These are phyloP conservation scores for Rosa chinensis DNA, from an alignment of 306 rosid genomes.

Conservation along the genomic window DNA sequence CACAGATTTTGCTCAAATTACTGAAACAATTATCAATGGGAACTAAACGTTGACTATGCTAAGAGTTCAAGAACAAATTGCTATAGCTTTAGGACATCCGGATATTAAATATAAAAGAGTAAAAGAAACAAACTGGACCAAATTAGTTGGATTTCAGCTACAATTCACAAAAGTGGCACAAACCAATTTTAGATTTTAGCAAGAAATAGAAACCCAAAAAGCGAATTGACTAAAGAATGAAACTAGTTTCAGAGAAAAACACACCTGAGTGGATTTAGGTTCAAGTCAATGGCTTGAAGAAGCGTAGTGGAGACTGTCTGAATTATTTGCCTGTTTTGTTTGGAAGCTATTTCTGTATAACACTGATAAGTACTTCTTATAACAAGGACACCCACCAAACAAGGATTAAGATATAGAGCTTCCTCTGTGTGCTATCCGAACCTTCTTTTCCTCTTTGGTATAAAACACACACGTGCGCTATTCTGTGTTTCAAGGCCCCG, in stretches of 20 bases:
- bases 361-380: background rate
- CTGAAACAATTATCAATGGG: background rate
- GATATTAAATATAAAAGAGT: background rate
- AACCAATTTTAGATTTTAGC: background rate
- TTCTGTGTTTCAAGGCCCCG: background rate
- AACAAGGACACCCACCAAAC: conserved; percentile 21
- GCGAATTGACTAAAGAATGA: background rate
- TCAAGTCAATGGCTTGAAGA: conserved; percentile 9
- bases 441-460: background rate
- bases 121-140: background rate
- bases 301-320: background rate
- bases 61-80: background rate
- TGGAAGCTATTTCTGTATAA: background rate
- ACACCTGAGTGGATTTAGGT: background rate
- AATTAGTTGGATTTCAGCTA: background rate
- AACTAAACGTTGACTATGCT: conserved; percentile 8
- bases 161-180: background rate
- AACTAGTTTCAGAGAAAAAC: background rate
- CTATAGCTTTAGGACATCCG: background rate
- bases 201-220: background rate
- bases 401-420: conserved; percentile 21
- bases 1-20: conserved; percentile 9
- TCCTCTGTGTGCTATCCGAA: conserved; percentile 2
- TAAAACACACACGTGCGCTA: conserved; percentile 26
- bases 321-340: conserved; percentile 9